Evolutionary conservation across 2,329 filamentous ascomycete genomes (phyloP).

Genomic region (Colletotrichum karsti): DNA sequence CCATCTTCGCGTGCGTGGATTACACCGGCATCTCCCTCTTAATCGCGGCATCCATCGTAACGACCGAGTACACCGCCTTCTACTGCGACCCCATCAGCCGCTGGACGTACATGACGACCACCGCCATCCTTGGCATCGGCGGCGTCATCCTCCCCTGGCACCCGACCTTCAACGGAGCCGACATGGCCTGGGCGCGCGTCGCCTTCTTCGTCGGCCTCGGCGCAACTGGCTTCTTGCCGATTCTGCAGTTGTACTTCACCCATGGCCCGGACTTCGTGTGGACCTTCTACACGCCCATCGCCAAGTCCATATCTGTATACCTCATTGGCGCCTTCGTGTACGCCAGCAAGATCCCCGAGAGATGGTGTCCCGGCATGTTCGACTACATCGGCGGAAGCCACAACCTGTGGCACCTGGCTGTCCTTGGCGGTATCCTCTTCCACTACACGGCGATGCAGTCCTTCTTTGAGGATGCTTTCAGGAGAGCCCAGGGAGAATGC

Average conservation of each 20-base stretch:
- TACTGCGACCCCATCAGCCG: slow-evolving; percentile 94
- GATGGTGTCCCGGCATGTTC: slow-evolving; percentile 92
- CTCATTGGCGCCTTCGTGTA: slow-evolving; percentile 86
- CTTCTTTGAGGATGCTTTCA: slow-evolving; percentile 85
- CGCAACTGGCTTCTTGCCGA: slow-evolving; percentile 87
- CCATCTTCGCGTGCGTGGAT: slow-evolving; percentile 96
- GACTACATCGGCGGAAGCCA: slow-evolving; percentile 96
- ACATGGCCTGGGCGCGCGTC: slow-evolving; percentile 94
- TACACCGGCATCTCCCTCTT: slow-evolving; percentile 97
- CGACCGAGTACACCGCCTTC: slow-evolving; percentile 97
- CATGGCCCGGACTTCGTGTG: slow-evolving; percentile 83
- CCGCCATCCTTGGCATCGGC: slow-evolving; percentile 81
- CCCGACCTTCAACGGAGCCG: slow-evolving; percentile 88
- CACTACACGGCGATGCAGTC: slow-evolving; percentile 97
- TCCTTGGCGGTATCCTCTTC: slow-evolving; percentile 94
- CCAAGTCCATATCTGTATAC: slow-evolving; percentile 89
- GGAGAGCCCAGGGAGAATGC: slow-evolving; percentile 70
- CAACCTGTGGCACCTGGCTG: slow-evolving; percentile 97
- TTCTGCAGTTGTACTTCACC: slow-evolving; percentile 82
- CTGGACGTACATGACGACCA: slow-evolving; percentile 85
- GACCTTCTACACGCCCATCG: slow-evolving; percentile 88
- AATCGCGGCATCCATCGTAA: slow-evolving; percentile 96
- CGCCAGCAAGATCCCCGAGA: slow-evolving; percentile 89
- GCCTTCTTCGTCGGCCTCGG: slow-evolving; percentile 90
- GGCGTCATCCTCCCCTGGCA: slow-evolving; percentile 97